Evolutionary conservation across 2,329 filamentous ascomycete genomes (phyloP), one percentile per base, ranked within the genome.

Genomic region (Cladosporium halotolerans): DNA sequence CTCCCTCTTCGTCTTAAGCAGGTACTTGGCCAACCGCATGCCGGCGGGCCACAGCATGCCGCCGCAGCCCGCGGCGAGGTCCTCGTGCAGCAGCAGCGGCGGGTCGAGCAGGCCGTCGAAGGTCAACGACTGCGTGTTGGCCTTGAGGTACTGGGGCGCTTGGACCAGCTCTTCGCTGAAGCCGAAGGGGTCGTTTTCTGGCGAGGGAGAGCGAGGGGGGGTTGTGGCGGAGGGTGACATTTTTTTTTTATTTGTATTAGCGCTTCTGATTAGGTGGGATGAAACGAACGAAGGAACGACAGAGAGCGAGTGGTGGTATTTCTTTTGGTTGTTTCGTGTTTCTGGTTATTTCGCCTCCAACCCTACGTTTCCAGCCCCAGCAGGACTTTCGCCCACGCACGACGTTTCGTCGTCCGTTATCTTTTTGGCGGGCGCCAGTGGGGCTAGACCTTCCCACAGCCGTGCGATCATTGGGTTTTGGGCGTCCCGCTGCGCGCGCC

Each of bases 41-140:
- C 93, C 93, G 0, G 92, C 92, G 3, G 91, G 92, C 93, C 93
- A 97, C 9, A 95, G 79, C 71, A 95, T 88, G 2, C 93, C 93
- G 45, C 93, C 93, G 70, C 93, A 97, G 56, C 93, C 93, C 58
- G 88, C 82, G 54, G 81, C 82, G 45, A 96, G 79, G 70, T 97
- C 91, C 70, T 96, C 90, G 64, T 88, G 86, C 13, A 97, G 80
- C 56, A 80, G 77, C 57, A 97, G 78, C 42, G 87, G 84, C 45
- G 79, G 74, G 16, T 62, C 34, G 33, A 96, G 77, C 49, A 93
- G 79, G 38, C 88, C 86, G 58, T 87, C 85, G 65, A 97, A 93
- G 34, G 79, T 75, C 14, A 83, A 67, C 19, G 65, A 66, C 3
- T 75, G 78, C n/a, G 76, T 76, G 31, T 18, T 51, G 9, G 48